Evolutionary conservation across 805 yeast genomes (phyloP), one percentile per base, ranked within the genome.

Genomic region (Yarrowia sp.): DNA sequence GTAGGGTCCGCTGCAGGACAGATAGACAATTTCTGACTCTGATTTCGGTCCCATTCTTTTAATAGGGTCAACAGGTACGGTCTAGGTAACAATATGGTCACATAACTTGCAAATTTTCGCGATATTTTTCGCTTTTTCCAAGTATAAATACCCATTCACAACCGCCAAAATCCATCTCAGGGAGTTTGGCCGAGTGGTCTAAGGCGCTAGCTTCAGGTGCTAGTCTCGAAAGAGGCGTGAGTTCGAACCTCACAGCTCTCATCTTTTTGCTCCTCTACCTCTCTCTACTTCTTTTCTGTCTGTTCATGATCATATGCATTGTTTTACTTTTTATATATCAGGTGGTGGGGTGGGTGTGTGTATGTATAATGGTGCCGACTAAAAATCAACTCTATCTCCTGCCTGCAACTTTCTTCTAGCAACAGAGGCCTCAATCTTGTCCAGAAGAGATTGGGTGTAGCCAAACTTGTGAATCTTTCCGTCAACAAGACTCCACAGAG

Each of bases 211-310:
- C 58, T 51, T 51, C 58, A 62, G 65, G 46, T 38, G 41, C 58
- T 51, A 51, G 58, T 51, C 41, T 51, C 58, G 58, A 33, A 51
- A 51, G 58, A 51, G 67, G 68, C 68, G 68, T 67, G 68, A 66
- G 68, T 67, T 67, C 68, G 68, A 67, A 67, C 68, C 68, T 66
- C 68, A 66, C 68, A 44, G 68, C 69, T 67, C 69, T 67, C 68
- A 67, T 33, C 46, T 62, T 67, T 62, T 62, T n/a, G n/a, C n/a
- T 4, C 30, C 30, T 8, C 30, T 26, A 26, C 30, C 8, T 5
- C 30, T 26, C 30, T 8, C 30, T 26, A 8, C 30, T 8, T 26
- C 30, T 26, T 26, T 26, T 33, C 17, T 33, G 6, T 14, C 8
- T 16, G 17, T 33, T 33, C n/a, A 14, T 16, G 12, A 30, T 36